Evolutionary conservation across 495 filamentous ascomycete species (phyloP).

Genomic region (Aspergillus kassunensis): DNA sequence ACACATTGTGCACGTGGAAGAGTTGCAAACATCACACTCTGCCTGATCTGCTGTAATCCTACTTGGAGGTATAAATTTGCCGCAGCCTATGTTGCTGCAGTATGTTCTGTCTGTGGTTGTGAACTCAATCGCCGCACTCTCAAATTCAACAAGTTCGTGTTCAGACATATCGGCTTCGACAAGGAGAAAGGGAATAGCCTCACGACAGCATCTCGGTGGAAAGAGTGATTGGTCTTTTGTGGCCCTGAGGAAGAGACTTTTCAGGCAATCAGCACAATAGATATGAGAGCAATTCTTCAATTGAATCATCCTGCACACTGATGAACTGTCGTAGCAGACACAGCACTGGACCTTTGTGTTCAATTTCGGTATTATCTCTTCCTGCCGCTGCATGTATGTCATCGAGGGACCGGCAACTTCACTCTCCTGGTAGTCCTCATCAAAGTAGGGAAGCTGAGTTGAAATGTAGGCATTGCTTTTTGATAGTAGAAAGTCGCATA

Average conservation of each 20-base stretch:
- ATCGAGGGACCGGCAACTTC: neutral
- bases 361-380: neutral
- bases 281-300: neutral
- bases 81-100: conserved; percentile 19
- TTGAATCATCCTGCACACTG: neutral
- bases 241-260: conserved; percentile 19
- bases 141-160: conserved; percentile 16
- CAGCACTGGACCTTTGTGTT: neutral
- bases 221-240: conserved; percentile 23
- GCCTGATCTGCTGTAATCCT: conserved; percentile 31
- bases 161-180: conserved; percentile 19
- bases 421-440: neutral
- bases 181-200: conserved; percentile 17
- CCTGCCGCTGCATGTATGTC: neutral
- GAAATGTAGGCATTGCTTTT: no score
- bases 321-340: conserved; percentile 6
- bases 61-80: conserved; percentile 35
- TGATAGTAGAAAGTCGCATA: no score
- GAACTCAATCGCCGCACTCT: conserved; percentile 5
- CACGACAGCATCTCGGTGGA: conserved; percentile 24
- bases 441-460: neutral
- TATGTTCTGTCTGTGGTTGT: conserved; percentile 14
- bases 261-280: conserved; percentile 17
- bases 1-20: conserved; percentile 33
- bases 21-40: conserved; percentile 33